phyloP scores from a whole-genome alignment of 495 filamentous ascomycete genomes.

The Xylaria acuta region DNA sequence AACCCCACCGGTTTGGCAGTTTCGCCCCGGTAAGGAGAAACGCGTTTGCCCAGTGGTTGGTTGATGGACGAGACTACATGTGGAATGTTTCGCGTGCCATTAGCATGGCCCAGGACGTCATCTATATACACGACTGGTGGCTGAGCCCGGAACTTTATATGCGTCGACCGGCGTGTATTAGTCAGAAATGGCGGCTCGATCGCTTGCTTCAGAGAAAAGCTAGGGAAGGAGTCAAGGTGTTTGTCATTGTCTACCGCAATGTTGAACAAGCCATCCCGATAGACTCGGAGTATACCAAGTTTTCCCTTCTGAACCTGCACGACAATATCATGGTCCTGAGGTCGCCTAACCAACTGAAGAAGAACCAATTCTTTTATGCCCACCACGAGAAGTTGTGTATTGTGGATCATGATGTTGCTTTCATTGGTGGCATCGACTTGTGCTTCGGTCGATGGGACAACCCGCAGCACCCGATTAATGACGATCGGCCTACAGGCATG shows the following conservation, averaged over 20 bases:
- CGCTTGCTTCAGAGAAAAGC: conserved; percentile 94
- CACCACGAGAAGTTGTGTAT: conserved; percentile 98
- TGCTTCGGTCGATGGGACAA: conserved; percentile 99
- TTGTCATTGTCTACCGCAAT: conserved; percentile 98
- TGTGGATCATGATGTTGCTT: conserved; percentile 94
- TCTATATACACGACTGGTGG: conserved; percentile 99
- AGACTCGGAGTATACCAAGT: conserved; percentile 98
- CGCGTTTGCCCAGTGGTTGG: conserved; percentile 95
- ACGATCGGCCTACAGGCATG: conserved; percentile 96
- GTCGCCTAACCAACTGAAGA: conserved; percentile 95
- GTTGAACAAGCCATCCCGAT: conserved; percentile 98
- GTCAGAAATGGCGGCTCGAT: conserved; percentile 98
- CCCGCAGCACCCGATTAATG: conserved; percentile 84
- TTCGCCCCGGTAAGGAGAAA: conserved; percentile 88
- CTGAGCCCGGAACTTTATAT: conserved; percentile 96
- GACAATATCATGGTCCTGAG: conserved; percentile 95
- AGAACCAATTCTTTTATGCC: conserved; percentile 99
- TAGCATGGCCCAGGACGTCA: conserved; percentile 96
- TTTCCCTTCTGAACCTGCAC: conserved; percentile 93
- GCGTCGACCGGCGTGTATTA: conserved; percentile 92
- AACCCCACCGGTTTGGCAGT: conserved; percentile 84
- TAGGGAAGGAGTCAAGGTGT: conserved; percentile 94
- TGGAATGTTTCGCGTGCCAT: conserved; percentile 98
- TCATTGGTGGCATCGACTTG: conserved; percentile 94
- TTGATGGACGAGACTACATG: conserved; percentile 98